These are phyloP conservation scores for Coniferiporia sulphurascens DNA, from an alignment of 1,284 basidiomycete species.

Conservation along the genomic window DNA sequence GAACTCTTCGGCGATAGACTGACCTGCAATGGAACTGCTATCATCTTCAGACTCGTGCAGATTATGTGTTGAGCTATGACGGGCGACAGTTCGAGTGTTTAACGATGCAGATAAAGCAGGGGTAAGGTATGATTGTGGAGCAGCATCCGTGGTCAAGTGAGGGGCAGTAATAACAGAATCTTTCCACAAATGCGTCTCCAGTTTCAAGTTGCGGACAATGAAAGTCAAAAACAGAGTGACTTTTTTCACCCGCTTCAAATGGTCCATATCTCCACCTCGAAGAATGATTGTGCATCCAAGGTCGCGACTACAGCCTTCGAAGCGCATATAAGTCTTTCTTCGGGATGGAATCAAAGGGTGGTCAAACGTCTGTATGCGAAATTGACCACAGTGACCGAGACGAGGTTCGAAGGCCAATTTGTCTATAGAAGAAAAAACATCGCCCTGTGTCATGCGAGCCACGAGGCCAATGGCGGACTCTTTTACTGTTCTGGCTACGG, in stretches of 20 bases:
- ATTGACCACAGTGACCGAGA: conserved; percentile 86
- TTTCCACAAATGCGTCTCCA: conserved; percentile 93
- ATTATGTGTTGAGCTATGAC: neutral
- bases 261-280: conserved; percentile 82
- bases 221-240: conserved; percentile 90
- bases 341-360: conserved; percentile 86
- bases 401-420: conserved; percentile 87
- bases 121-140: conserved; percentile 34
- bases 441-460: conserved; percentile 91
- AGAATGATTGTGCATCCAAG: conserved; percentile 94
- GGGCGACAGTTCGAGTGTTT: neutral
- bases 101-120: neutral
- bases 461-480: conserved; percentile 84
- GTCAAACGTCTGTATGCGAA: conserved; percentile 91
- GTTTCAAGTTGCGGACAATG: conserved; percentile 86
- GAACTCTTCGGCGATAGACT: conserved; percentile 46
- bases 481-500: conserved; percentile 90
- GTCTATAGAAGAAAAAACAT: conserved; percentile 94
- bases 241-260: conserved; percentile 83
- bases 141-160: conserved; percentile 57
- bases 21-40: conserved; percentile 2
- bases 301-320: conserved; percentile 89
- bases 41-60: neutral
- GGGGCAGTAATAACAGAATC: conserved; percentile 87
- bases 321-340: conserved; percentile 95